Evolutionary conservation across 148 eudicot species (phyloP).

Genomic region (Beta vulgaris): DNA sequence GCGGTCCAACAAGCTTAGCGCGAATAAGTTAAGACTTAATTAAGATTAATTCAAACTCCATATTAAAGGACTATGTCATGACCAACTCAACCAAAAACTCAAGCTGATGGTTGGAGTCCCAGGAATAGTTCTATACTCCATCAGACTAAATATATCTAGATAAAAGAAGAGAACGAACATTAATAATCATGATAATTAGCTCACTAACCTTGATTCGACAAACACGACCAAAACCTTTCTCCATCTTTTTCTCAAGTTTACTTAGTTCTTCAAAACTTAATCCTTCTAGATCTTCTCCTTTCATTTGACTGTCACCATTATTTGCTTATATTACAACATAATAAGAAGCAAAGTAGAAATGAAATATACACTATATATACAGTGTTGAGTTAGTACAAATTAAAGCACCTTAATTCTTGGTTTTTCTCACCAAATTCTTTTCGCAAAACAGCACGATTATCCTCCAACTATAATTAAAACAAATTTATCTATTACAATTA

Average conservation of each 20-base stretch:
- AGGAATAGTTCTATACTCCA: too few species aligned
- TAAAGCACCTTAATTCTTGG: conserved; percentile 22
- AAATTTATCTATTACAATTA: not conserved
- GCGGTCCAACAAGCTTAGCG: too few species aligned
- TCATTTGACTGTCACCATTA: conserved; percentile 22
- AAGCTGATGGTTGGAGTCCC: too few species aligned
- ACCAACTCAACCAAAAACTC: too few species aligned
- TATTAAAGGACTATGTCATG: too few species aligned
- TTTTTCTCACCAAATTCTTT: conserved; percentile 11
- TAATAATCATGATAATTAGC: not conserved
- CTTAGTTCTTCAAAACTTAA: conserved; percentile 20
- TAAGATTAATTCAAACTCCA: too few species aligned
- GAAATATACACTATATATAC: not conserved
- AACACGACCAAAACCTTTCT: conserved; percentile 24
- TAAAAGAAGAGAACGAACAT: not conserved
- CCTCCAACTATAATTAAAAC: not conserved
- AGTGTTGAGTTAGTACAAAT: too few species aligned
- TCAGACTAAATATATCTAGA: not conserved
- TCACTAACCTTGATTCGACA: conserved; percentile 26
- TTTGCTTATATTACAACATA: not conserved
- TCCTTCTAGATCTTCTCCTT: conserved; percentile 32
- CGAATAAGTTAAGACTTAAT: too few species aligned
- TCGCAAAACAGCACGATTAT: conserved; percentile 6
- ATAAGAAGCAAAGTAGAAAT: not conserved
- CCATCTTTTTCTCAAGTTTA: conserved; percentile 30